A percentile compares a stretch with the other conserved stretches of the same genome.
Evolutionary conservation across 2,329 filamentous ascomycete genomes (phyloP).

Genomic region (Rhynchosporium agropyri): DNA sequence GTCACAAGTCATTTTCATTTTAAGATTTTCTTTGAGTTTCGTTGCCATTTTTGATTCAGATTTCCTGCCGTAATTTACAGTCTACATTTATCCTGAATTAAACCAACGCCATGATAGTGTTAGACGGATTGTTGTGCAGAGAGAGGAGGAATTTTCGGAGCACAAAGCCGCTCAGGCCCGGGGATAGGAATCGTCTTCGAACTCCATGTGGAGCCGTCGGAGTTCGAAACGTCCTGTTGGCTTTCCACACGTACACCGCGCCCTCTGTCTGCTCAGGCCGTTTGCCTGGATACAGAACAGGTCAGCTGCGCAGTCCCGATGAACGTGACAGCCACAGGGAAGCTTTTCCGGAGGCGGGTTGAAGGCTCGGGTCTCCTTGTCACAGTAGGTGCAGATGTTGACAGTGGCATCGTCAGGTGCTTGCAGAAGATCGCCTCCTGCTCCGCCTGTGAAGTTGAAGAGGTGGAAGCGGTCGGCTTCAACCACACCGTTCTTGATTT

Average conservation of each 20-base stretch:
- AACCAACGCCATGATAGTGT: too few relatives aligned
- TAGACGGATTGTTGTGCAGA: not conserved
- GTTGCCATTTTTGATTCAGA: too few relatives aligned
- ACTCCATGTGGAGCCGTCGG: not conserved
- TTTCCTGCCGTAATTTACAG: too few relatives aligned
- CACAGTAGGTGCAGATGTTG: not conserved
- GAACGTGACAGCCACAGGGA: not conserved
- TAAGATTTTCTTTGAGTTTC: too few relatives aligned
- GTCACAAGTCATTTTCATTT: too few relatives aligned
- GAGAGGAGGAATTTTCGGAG: not conserved
- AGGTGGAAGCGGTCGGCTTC: not conserved
- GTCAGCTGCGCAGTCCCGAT: not conserved
- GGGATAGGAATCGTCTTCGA: not conserved
- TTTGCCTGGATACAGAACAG: not conserved
- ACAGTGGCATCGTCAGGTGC: not conserved
- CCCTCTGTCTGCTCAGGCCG: not conserved
- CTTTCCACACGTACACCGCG: not conserved
- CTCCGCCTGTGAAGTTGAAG: not conserved
- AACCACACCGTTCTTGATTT: not conserved
- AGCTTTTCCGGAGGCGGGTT: not conserved
- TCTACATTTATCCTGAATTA: too few relatives aligned
- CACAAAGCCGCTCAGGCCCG: not conserved
- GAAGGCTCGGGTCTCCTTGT: not conserved
- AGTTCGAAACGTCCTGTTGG: not conserved
- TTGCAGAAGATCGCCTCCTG: not conserved